Percentiles rank a stretch among this genome's conserved stretches.
These are phyloP conservation scores for Cystobasidium tubakii DNA, from an alignment of 768 basidiomycete genomes.

Conservation along the genomic window DNA sequence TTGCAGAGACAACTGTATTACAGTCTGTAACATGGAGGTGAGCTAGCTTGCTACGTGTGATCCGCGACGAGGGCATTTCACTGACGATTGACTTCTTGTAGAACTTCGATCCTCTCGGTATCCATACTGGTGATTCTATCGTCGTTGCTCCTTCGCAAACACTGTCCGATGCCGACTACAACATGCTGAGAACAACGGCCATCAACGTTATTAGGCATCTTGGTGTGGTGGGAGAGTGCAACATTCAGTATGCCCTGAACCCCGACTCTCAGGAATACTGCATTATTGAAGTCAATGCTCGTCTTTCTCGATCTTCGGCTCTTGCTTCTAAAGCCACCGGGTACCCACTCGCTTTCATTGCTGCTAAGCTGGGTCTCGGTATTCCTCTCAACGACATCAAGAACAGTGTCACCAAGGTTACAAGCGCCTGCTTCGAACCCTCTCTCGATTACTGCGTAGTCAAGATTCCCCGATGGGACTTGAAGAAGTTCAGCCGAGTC, in stretches of 20 bases:
- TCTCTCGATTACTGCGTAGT: slow-evolving; percentile 95
- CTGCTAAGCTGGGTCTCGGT: slow-evolving; percentile 92
- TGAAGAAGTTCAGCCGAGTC: slow-evolving; percentile 95
- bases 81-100: slow-evolving; percentile 48
- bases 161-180: slow-evolving; percentile 96
- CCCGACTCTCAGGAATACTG: slow-evolving; percentile 93
- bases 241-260: slow-evolving; percentile 97
- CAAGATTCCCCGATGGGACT: slow-evolving; percentile 98
- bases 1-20: slow-evolving; percentile 96
- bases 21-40: slow-evolving; percentile 99
- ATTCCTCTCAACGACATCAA: slow-evolving; percentile 97
- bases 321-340: slow-evolving; percentile 97
- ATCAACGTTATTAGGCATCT: slow-evolving; percentile 98
- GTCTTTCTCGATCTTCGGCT: slow-evolving; percentile 93
- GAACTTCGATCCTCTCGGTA: slow-evolving; percentile 99
- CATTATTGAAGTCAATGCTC: slow-evolving; percentile 98
- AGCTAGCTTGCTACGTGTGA: slow-evolving; percentile 44
- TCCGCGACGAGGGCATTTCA: background rate
- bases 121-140: slow-evolving; percentile 97
- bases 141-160: slow-evolving; percentile 97
- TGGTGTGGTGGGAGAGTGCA: slow-evolving; percentile 95
- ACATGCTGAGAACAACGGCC: slow-evolving; percentile 96
- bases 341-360: slow-evolving; percentile 95
- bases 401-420: slow-evolving; percentile 94
- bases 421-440: slow-evolving; percentile 95